Percentiles rank a stretch among this genome's conserved stretches.
These are phyloP conservation scores for Paramecium sexaurelia DNA, from an alignment of 73 alveolate species.

Conservation along the genomic window DNA sequence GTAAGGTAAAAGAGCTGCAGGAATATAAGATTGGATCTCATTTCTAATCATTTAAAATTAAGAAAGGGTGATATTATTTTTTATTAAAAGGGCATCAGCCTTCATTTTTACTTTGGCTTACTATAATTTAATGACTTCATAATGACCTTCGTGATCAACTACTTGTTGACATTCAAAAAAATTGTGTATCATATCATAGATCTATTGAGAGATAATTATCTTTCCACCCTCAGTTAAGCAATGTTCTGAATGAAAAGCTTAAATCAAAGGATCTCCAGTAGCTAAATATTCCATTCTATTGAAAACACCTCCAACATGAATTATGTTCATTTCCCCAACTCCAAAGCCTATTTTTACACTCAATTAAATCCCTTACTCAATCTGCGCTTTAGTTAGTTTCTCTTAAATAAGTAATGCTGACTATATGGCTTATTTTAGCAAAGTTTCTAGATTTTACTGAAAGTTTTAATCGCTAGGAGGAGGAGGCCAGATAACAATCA, in stretches of 20 bases:
- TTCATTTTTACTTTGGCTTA: conserved; percentile 78
- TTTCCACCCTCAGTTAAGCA: conserved; percentile 94
- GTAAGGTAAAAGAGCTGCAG: conserved; percentile 94
- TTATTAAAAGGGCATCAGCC: conserved; percentile 94
- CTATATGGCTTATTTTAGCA: conserved; percentile 85
- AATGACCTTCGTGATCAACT: conserved; percentile 12
- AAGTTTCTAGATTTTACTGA: conserved; percentile 72
- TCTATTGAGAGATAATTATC: conserved; percentile 86
- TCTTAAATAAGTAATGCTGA: conserved; percentile 88
- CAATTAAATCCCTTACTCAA: conserved; percentile 80
- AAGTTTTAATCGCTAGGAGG: conserved; percentile 62
- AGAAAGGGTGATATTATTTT: conserved; percentile 81
- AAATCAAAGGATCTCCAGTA: conserved; percentile 93
- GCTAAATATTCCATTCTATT: conserved; percentile 95
- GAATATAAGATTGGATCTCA: conserved; percentile 85
- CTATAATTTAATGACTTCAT: conserved; percentile 32
- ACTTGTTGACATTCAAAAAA: conserved; percentile 75
- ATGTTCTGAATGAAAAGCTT: conserved; percentile 92
- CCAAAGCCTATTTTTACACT: conserved; percentile 87
- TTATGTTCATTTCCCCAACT: conserved; percentile 93
- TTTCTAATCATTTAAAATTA: conserved; percentile 73
- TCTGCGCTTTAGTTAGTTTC: conserved; percentile 84
- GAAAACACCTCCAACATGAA: conserved; percentile 97
- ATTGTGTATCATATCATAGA: conserved; percentile 77
- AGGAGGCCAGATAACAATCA: conserved; percentile 97